phyloP scores from a whole-genome alignment of 768 basidiomycete species.

The Hydnum rufescens region DNA sequence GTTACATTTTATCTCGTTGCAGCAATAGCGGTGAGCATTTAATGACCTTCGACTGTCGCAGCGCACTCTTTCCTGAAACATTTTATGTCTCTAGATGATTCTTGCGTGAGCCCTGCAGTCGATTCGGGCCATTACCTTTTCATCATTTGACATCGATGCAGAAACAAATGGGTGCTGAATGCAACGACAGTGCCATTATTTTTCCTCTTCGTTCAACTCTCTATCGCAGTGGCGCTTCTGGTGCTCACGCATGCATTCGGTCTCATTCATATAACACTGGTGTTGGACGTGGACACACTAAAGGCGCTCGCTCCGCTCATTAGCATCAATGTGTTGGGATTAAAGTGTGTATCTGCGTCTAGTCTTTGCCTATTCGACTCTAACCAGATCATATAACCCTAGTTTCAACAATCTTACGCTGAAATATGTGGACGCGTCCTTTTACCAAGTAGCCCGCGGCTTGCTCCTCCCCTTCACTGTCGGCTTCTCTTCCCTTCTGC shows the following conservation, averaged over 20 bases:
- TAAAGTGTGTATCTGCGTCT: slow-evolving; percentile 35
- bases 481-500: slow-evolving; percentile 58
- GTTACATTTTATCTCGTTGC: slow-evolving; percentile 80
- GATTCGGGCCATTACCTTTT: background rate
- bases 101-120: slow-evolving; percentile 39
- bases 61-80: background rate
- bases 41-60: background rate
- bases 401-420: slow-evolving; percentile 82
- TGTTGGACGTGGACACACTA: slow-evolving; percentile 41
- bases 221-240: slow-evolving; percentile 64
- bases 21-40: slow-evolving; percentile 51
- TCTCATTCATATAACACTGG: slow-evolving; percentile 44
- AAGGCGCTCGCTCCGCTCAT: slow-evolving; percentile 64
- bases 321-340: slow-evolving; percentile 55
- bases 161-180: slow-evolving; percentile 85
- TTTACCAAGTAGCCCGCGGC: slow-evolving; percentile 90
- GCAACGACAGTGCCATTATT: slow-evolving; percentile 57
- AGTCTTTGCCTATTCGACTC: slow-evolving; percentile 10
- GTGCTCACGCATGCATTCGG: slow-evolving; percentile 38
- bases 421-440: slow-evolving; percentile 86
- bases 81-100: slow-evolving; percentile 43
- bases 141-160: slow-evolving; percentile 17
- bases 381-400: background rate
- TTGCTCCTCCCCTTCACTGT: slow-evolving; percentile 90
- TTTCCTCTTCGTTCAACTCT: slow-evolving; percentile 64